Evolutionary conservation across 192 early-diverging fungal species (phyloP), one percentile per base, ranked within the genome.

Genomic region (Entomortierella chlamydospora): DNA sequence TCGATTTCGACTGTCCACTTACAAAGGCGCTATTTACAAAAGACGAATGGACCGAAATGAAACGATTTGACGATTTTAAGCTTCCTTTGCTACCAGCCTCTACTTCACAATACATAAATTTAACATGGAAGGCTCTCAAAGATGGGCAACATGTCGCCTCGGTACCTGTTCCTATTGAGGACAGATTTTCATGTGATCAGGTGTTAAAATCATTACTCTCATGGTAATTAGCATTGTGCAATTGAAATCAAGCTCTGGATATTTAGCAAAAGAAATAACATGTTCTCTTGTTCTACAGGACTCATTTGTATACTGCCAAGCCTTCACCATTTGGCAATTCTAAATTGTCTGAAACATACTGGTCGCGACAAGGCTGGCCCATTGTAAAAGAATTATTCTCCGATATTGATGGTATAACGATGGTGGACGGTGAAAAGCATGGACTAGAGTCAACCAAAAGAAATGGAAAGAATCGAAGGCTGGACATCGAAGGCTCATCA

Each of bases 341-440:
- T 15, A 64, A 81, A 58, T 49, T 72, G 0, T 68, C 79, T 0
- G 79, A 81, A 65, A 50, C 70, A 17, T 72, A 72, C 41, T 78
- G 69, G 78, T 57, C 25, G 47, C 56, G 70, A 23, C 66, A 81
- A 34, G 70, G 58, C 26, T 81, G 70, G 65, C 65, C 70, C 31
- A 23, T 68, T 23, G 42, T 81, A 39, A 81, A 71, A 37, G 70
- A 43, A 45, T 57, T 81, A 45, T 61, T 81, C 31, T 47, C 65
- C 10, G 79, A 81, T 43, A 52, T 81, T 4, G 70, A 81, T 43
- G 68, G 65, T 15, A 30, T 72, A 20, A 72, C 65, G 5, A 70
- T 80, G 68, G 65, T 80, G 33, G 77, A 70, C 23, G 77, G 62
- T 15, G 77, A 70, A 66, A 80, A 80, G 51, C 22, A 51, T 4